Base-by-base conservation (phyloP, 352 stramenopile genomes). In the Phytophthora syringae region DNA sequence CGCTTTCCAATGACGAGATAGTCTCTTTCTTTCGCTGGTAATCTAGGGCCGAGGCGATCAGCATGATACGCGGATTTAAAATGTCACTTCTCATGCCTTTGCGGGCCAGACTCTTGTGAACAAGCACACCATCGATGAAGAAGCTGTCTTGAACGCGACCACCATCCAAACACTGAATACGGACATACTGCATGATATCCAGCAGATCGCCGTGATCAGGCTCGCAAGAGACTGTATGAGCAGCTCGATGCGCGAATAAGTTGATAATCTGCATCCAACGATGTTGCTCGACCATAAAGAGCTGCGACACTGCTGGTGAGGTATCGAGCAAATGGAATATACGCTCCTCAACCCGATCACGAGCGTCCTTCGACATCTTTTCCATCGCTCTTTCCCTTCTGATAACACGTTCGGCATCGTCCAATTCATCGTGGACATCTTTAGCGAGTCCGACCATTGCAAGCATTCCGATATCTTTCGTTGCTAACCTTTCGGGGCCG, bases 121-220 rank as follows among this genome's bases (percentile, higher is more conserved):
- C 66, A n/a, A 96, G 81, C n/a, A 96, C 86, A 16, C 88, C 88
- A 37, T 94, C 84, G 37, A 96, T 94, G 68, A 93, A 93, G 60
- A 95, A 94, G 61, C 86, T 93, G 54, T 96, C 88, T 70, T 86
- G 77, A 12, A 91, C 79, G 9, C 74, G 68, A 0, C 86, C 88
- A 22, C 86, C 86, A 54, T 92, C 83, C 54, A 96, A 72, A 20
- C 77, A 91, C 65, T 96, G 92, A 37, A 96, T 64, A 30, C 82
- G 82, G 21, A 93, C 82, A 64, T 95, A 95, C 25, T 95, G 82
- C 84, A 94, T 92, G 45, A 95, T 86, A 25, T 95, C 87, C 70
- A 93, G 72, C 22, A 79, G 68, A 54, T 95, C 88, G 20, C 88
- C 88, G 49, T 81, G 51, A 7, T 93, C 82, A 22, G 86, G 83